Conservation (phyloP, 345 rosid genomes). For the Excoecaria agallocha region DNA sequence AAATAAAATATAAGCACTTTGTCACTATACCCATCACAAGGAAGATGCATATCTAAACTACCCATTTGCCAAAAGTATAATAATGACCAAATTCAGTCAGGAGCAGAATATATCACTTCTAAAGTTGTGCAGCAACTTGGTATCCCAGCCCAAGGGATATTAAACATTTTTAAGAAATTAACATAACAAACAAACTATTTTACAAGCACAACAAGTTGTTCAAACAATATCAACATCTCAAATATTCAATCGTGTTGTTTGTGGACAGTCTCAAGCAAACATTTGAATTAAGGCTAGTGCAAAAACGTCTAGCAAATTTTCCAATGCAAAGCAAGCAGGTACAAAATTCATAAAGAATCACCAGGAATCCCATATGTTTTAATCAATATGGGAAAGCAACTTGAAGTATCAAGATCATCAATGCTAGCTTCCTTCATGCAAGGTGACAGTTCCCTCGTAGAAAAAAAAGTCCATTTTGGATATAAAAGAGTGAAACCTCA, state of each 20-base stretch:
- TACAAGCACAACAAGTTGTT: background rate
- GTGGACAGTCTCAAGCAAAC: background rate
- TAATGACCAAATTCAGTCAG: too few relatives aligned
- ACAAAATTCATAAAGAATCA: too few relatives aligned
- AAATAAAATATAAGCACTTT: slow-evolving; percentile 92
- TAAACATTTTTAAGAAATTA: background rate
- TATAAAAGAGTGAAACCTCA: too few relatives aligned
- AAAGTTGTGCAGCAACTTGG: slow-evolving; percentile 6
- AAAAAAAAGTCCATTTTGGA: too few relatives aligned
- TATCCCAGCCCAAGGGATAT: background rate
- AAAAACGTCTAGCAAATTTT: background rate
- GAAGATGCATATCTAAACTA: too few relatives aligned
- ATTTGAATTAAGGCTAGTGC: background rate
- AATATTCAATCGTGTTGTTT: too few relatives aligned
- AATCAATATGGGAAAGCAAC: background rate
- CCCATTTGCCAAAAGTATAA: slow-evolving; percentile 68
- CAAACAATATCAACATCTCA: too few relatives aligned
- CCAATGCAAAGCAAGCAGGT: background rate
- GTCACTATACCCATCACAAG: too few relatives aligned
- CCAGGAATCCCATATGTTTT: background rate
- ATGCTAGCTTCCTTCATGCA: background rate
- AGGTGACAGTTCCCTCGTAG: background rate
- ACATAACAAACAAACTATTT: background rate
- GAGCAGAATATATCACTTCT: too few relatives aligned
- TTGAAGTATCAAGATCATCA: background rate